phyloP scores from a whole-genome alignment of 2,329 filamentous ascomycete genomes.

The Albophoma yamanashiensis region DNA sequence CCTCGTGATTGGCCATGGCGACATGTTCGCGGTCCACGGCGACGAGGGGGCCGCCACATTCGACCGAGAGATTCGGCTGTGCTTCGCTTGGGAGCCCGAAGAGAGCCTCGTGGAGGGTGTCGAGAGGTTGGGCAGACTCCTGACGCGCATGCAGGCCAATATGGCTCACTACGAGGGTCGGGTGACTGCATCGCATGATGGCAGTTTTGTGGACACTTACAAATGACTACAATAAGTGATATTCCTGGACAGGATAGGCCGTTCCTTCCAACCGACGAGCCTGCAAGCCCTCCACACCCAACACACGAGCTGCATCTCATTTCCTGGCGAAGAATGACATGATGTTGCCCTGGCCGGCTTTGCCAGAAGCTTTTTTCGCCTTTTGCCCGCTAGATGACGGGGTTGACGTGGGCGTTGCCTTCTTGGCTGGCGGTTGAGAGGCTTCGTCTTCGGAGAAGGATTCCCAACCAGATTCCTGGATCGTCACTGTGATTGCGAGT shows the following conservation, averaged over 20 bases:
- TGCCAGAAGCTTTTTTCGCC: conserved; percentile 45
- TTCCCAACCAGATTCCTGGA: conserved; percentile 78
- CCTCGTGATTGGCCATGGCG: conserved; percentile 57
- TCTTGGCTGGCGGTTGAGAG: conserved; percentile 36
- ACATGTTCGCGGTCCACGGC: conserved; percentile 56
- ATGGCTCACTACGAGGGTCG: conserved; percentile 13
- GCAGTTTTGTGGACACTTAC: conserved; percentile 10
- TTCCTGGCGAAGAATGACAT: conserved; percentile 92
- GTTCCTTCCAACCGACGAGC: not conserved
- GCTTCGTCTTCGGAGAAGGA: conserved; percentile 88
- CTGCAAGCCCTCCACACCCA: not conserved
- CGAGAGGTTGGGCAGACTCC: conserved; percentile 43
- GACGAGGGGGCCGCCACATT: conserved; percentile 46
- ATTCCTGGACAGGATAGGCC: not conserved
- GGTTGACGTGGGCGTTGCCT: conserved; percentile 35
- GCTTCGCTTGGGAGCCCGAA: conserved; percentile 64
- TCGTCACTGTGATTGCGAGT: conserved; percentile 52
- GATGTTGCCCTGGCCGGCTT: conserved; percentile 65
- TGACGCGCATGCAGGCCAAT: conserved; percentile 20
- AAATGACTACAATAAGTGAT: conserved; percentile 10
- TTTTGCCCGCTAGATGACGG: conserved; percentile 36
- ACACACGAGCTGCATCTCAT: conserved; percentile 17
- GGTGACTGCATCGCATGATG: conserved; percentile 4
- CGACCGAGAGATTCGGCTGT: conserved; percentile 50
- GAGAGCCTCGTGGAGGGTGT: conserved; percentile 57